These are phyloP conservation scores for Bigelowiella natans DNA, from an alignment of 78 protist genomes.

Conservation along the genomic window DNA sequence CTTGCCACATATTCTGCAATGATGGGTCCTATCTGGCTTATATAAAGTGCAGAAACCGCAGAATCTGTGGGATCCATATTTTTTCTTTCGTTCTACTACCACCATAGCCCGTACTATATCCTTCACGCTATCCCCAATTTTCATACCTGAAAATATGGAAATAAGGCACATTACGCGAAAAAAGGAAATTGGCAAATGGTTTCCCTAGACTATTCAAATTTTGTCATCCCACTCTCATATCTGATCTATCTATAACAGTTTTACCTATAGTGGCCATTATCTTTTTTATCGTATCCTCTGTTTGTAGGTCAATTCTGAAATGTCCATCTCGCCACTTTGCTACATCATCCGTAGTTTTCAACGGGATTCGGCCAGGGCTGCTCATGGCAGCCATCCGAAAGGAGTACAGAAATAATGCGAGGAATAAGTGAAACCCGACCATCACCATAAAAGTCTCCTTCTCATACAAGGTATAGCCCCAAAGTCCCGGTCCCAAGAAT, in stretches of 20 bases:
- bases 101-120: background rate
- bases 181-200: no score
- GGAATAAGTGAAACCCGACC: background rate
- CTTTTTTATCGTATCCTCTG: background rate
- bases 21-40: constrained; percentile 63
- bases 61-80: background rate
- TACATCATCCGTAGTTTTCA: background rate
- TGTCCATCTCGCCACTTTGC: background rate
- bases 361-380: background rate
- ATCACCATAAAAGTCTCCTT: background rate
- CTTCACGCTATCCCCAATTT: background rate
- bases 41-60: background rate
- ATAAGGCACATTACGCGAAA: no score
- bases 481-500: background rate
- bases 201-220: no score
- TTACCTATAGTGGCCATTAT: background rate
- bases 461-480: background rate
- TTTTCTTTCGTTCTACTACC: background rate
- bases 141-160: no score
- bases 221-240: no score
- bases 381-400: background rate
- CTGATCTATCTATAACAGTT: no score
- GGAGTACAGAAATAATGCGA: background rate
- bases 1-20: constrained; percentile 59
- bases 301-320: background rate